Conservation (phyloP, 1,284 basidiomycete genomes). For the Polyporus tsugae region DNA sequence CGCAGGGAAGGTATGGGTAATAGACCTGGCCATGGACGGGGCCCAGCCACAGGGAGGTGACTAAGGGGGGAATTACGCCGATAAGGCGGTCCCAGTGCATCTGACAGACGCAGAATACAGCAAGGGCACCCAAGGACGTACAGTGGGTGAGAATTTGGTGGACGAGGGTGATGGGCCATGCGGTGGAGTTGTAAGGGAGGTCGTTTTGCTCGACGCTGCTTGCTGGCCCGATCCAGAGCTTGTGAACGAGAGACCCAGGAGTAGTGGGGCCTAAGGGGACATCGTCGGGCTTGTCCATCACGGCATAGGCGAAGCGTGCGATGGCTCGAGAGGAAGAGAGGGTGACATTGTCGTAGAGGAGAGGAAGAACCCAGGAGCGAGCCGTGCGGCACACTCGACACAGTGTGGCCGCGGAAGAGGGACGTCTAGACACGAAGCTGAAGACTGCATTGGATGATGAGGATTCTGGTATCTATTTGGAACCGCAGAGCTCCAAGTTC, state of each 20-base stretch:
- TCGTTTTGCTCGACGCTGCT: conserved; percentile 35
- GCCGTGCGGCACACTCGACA: conserved; percentile 40
- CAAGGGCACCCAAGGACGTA: conserved; percentile 39
- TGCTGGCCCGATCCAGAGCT: conserved; percentile 46
- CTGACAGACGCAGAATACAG: conserved; percentile 44
- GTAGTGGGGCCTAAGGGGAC: conserved; percentile 26
- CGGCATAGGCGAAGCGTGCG: conserved; percentile 36
- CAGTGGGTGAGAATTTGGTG: conserved; percentile 44
- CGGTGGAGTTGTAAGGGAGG: conserved; percentile 42
- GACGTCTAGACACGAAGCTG: conserved; percentile 6
- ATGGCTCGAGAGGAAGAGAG: conserved; percentile 41
- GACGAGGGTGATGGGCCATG: conserved; percentile 46
- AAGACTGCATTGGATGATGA: conserved; percentile 1
- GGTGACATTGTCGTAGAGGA: conserved; percentile 44
- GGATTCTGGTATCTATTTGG: not conserved
- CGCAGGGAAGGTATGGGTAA: conserved; percentile 39
- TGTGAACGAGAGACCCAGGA: conserved; percentile 35
- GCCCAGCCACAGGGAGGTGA: conserved; percentile 45
- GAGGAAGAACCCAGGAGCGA: conserved; percentile 43
- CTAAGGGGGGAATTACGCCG: conserved; percentile 42
- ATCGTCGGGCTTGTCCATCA: conserved; percentile 26
- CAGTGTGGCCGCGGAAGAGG: conserved; percentile 29
- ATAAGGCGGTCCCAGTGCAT: conserved; percentile 43
- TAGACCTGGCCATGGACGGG: conserved; percentile 47
- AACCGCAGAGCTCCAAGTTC: not conserved